Evolutionary conservation across 345 rosid species (phyloP).

Genomic region (Pistacia atlantica): DNA sequence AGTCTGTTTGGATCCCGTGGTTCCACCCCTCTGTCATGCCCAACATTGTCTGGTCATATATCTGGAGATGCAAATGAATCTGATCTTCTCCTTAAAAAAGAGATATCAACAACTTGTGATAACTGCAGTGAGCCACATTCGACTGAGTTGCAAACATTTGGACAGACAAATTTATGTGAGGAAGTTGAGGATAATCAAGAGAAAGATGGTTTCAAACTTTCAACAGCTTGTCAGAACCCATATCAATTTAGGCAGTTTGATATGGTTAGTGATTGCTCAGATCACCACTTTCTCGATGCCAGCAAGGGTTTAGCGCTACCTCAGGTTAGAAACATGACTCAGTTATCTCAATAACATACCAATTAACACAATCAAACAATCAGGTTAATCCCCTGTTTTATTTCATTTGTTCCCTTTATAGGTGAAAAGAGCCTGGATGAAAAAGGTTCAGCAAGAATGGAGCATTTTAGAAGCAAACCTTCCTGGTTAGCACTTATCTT

Average conservation of each 20-base stretch:
- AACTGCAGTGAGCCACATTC: constrained; percentile 36
- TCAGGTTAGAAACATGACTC: constrained; percentile 57
- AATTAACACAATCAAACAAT: constrained; percentile 1
- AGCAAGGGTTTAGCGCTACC: constrained; percentile 44
- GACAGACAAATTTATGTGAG: constrained; percentile 21
- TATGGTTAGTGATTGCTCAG: constrained; percentile 71
- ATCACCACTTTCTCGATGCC: constrained; percentile 69
- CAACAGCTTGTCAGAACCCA: constrained; percentile 18
- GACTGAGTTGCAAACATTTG: constrained; percentile 29
- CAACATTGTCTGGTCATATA: constrained; percentile 33
- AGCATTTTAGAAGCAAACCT: constrained; percentile 67
- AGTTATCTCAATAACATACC: constrained; percentile 11
- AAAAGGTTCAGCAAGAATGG: constrained; percentile 95
- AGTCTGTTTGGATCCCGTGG: constrained; percentile 57
- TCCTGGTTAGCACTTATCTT: constrained; percentile 61
- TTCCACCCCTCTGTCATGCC: constrained; percentile 43
- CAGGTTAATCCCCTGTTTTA: constrained; percentile 9
- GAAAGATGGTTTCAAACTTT: constrained; percentile 22
- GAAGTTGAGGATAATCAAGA: constrained; percentile 35
- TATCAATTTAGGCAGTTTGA: constrained; percentile 65
- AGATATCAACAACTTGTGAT: constrained; percentile 34
- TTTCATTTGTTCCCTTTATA: constrained; percentile 25
- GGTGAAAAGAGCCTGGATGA: constrained; percentile 77
- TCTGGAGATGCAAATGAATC: constrained; percentile 43
- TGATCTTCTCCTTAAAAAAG: constrained; percentile 33